These are phyloP conservation scores for Bremia lactucae DNA, from an alignment of 352 stramenopile species.

Conservation along the genomic window DNA sequence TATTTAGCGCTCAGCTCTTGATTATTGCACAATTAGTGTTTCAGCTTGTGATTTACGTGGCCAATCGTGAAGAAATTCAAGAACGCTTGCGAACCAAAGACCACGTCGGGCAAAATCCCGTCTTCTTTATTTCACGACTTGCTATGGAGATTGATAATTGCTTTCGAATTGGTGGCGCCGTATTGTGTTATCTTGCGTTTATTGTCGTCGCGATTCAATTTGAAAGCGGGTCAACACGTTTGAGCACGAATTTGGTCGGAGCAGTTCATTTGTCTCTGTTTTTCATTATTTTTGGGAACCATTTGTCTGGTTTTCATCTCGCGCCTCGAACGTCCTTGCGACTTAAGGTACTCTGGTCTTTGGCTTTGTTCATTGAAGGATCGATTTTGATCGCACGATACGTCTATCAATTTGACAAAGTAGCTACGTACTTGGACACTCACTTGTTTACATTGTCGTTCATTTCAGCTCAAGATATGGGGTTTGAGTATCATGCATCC, in stretches of 20 bases:
- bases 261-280: constrained; percentile 48
- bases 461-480: constrained; percentile 61
- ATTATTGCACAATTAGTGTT: constrained; percentile 82
- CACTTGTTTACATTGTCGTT: constrained; percentile 65
- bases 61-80: constrained; percentile 56
- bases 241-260: constrained; percentile 63
- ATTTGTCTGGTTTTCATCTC: constrained; percentile 54
- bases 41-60: constrained; percentile 77
- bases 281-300: constrained; percentile 52
- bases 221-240: constrained; percentile 33
- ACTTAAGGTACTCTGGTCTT: constrained; percentile 63
- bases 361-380: constrained; percentile 64
- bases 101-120: constrained; percentile 52
- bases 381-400: constrained; percentile 61
- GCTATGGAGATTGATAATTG: constrained; percentile 68
- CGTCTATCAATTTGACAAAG: constrained; percentile 68
- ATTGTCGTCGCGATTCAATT: constrained; percentile 57
- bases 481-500: constrained; percentile 53
- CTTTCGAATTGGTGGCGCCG: constrained; percentile 50
- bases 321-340: constrained; percentile 58
- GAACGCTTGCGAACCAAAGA: constrained; percentile 52
- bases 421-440: constrained; percentile 50
- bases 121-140: constrained; percentile 65
- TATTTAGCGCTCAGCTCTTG: constrained; percentile 73
- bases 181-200: constrained; percentile 65